phyloP scores from a whole-genome alignment of 768 basidiomycete genomes.

The Boletus fagicola region DNA sequence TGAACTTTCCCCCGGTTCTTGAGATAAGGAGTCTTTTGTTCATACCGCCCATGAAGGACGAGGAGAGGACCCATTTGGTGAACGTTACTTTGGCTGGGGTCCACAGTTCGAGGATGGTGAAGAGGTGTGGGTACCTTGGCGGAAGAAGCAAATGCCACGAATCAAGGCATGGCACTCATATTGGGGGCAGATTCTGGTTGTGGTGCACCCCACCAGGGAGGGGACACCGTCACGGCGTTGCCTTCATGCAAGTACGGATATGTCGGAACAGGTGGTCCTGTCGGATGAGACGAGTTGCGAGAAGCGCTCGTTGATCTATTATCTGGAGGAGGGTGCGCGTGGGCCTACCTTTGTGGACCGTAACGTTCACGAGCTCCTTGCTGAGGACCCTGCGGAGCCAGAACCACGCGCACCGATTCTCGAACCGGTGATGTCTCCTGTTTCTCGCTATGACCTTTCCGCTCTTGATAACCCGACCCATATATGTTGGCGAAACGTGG shows the following conservation, averaged over 20 bases:
- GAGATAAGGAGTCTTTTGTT: fast-evolving
- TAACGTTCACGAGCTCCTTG: neutral
- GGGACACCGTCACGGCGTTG: neutral
- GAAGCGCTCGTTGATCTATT: slow-evolving; percentile 10
- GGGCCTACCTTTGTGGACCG: slow-evolving; percentile 19
- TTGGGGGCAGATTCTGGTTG: neutral
- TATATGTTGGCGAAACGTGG: slow-evolving; percentile 26
- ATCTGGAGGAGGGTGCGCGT: slow-evolving; percentile 19
- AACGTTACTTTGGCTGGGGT: neutral
- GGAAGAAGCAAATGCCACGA: neutral
- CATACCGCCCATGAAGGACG: too few species aligned
- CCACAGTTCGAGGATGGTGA: slow-evolving; percentile 15
- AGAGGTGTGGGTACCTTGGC: slow-evolving; percentile 23
- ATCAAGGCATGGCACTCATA: neutral
- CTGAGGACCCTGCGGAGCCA: slow-evolving; percentile 5
- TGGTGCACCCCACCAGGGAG: neutral
- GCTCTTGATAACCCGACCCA: neutral
- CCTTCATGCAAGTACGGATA: neutral
- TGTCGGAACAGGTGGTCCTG: slow-evolving; percentile 5
- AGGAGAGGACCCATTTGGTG: slow-evolving; percentile 1
- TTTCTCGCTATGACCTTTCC: slow-evolving; percentile 4
- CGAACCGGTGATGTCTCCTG: slow-evolving; percentile 3
- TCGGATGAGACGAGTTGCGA: neutral
- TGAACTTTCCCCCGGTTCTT: too few species aligned
- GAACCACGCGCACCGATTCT: neutral